A percentile compares a stretch with the other conserved stretches of the same genome.
These are phyloP conservation scores for Rhododendron molle DNA, from an alignment of 148 eudicot species.

Conservation along the genomic window DNA sequence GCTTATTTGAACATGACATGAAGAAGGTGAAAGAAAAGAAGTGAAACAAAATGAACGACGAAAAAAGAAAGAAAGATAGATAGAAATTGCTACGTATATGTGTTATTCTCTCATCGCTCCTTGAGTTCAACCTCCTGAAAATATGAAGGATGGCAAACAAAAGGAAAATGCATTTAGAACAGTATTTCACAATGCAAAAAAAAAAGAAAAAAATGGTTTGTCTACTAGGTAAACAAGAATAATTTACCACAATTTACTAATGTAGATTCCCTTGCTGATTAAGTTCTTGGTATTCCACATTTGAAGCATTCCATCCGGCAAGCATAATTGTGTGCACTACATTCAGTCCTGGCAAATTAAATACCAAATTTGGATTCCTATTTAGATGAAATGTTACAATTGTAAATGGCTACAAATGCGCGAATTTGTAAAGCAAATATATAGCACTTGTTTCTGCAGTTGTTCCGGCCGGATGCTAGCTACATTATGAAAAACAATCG, in stretches of 20 bases:
- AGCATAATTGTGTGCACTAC: slow-evolving; percentile 71
- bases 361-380: neutral
- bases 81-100: too few species aligned
- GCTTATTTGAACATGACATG: neutral
- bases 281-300: slow-evolving; percentile 42
- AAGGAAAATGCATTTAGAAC: neutral
- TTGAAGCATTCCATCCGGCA: slow-evolving; percentile 55
- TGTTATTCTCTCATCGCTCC: too few species aligned
- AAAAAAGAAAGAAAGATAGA: too few species aligned
- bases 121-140: neutral
- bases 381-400: neutral
- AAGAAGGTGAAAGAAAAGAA: too few species aligned
- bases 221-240: neutral
- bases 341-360: slow-evolving; percentile 37
- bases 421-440: too few species aligned
- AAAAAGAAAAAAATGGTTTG: neutral
- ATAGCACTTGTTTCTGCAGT: neutral
- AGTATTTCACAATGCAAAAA: neutral
- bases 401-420: neutral
- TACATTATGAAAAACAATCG: too few species aligned
- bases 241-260: neutral
- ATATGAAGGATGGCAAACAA: neutral
- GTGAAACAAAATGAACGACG: too few species aligned
- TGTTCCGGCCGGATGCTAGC: too few species aligned
- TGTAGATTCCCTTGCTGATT: slow-evolving; percentile 22